Base-by-base conservation (phyloP, 441 rosid species). In the Jatropha podagrica region DNA sequence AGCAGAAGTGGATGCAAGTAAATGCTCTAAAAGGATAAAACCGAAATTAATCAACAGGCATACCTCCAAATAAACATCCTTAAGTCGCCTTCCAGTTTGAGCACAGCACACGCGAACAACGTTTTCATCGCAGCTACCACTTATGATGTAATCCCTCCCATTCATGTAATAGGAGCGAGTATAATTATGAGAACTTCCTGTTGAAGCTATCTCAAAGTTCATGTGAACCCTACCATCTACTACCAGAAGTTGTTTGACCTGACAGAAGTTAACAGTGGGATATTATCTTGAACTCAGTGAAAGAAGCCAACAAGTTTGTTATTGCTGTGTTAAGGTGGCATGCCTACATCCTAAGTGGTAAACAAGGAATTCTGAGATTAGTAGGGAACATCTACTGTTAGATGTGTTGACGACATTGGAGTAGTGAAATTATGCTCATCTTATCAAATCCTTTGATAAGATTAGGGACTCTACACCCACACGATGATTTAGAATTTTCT, bases 141-240 rank as follows among this genome's bases (percentile, higher is more conserved):
- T 89, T 51, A 85, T 83, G 61, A 87, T 81, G 66, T 89, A 87
- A 72, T 89, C 90, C 73, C 89, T 77, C 55, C 89, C 89, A 41
- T 89, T 89, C 80, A 89, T 79, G 82, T 85, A 87, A 77, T 89
- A 89, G 0, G 92, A 87, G 14, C 88, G 86, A 9, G 89, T 85
- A 60, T 89, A 87, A 64, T 87, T 89, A 69, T 81, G 90, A 59
- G 83, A 70, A 68, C 88, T 87, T 65, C 90, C 87, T 0, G 85
- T 85, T 14, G 87, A 74, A 56, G 86, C 76, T 77, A 88, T 88
- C 79, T 84, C 84, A 18, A 86, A 85, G 70, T 78, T 73, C 72
- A 78, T 80, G 77, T 83, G 85, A 27, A 85, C 75, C 83, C 86
- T 85, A 44, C 92, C 90, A 27, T 88, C 90, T 18, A 76, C 89